Conservation (phyloP, 495 filamentous ascomycete genomes). For the Bacidia rubella region DNA sequence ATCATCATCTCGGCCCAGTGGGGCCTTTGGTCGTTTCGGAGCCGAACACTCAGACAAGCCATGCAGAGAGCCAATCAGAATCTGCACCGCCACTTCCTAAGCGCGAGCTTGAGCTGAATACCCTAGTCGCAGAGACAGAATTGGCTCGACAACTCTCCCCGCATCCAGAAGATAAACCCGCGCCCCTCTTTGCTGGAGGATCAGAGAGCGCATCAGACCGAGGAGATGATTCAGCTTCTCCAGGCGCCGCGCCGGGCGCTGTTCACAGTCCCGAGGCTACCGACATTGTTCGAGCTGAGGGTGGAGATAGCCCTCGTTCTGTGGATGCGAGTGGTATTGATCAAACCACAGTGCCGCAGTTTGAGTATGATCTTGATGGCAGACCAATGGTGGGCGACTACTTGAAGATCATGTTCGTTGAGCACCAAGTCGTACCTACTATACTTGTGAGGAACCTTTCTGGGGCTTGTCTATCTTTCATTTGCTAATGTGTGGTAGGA, state of each 20-base stretch:
- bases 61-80: not conserved
- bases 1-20: slow-evolving; percentile 6
- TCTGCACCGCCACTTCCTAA: slow-evolving; percentile 18
- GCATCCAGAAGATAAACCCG: slow-evolving; percentile 52
- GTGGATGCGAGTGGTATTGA: slow-evolving; percentile 20
- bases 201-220: slow-evolving; percentile 17
- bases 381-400: slow-evolving; percentile 93
- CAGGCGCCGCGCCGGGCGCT: slow-evolving; percentile 5
- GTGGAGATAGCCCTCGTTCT: slow-evolving; percentile 21
- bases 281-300: slow-evolving; percentile 17
- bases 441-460: slow-evolving; percentile 56
- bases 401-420: slow-evolving; percentile 93
- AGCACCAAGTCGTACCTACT: slow-evolving; percentile 86
- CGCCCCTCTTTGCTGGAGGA: slow-evolving; percentile 43
- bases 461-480: slow-evolving; percentile 2
- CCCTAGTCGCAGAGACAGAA: slow-evolving; percentile 5
- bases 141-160: slow-evolving; percentile 29
- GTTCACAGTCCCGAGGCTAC: slow-evolving; percentile 18
- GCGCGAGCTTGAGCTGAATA: slow-evolving; percentile 13
- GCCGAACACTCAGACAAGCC: slow-evolving; percentile 5
- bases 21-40: slow-evolving; percentile 1
- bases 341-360: slow-evolving; percentile 29
- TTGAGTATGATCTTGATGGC: slow-evolving; percentile 51
- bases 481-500: slow-evolving; percentile 34
- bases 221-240: slow-evolving; percentile 9